Conservation (phyloP, 805 yeast genomes). For the Ogataea glucozyma region DNA sequence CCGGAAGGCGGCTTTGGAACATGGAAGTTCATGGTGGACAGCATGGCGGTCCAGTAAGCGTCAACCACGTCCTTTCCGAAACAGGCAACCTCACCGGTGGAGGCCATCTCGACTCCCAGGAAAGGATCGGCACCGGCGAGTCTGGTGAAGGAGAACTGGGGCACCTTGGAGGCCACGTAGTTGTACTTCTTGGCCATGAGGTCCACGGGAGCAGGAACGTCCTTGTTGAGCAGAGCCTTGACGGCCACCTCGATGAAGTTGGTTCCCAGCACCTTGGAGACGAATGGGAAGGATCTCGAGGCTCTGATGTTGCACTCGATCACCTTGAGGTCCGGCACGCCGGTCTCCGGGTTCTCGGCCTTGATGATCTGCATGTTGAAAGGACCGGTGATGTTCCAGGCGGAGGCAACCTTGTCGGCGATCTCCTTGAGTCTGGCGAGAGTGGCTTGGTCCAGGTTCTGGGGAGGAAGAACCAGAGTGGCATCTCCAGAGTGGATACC, state of each 20-base stretch:
- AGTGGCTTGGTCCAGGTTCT: constrained; percentile 61
- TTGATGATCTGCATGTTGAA: constrained; percentile 97
- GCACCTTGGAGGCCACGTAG: constrained; percentile 95
- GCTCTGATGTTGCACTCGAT: constrained; percentile 99
- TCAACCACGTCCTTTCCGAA: constrained; percentile 84
- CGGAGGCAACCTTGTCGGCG: constrained; percentile 90
- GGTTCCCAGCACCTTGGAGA: constrained; percentile 91
- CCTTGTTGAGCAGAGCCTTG: constrained; percentile 73
- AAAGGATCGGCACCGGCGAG: constrained; percentile 99
- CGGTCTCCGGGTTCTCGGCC: constrained; percentile 61
- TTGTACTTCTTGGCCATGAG: constrained; percentile 74
- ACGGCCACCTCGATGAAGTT: constrained; percentile 96
- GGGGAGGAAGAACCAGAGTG: constrained; percentile 92
- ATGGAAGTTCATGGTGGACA: constrained; percentile 95
- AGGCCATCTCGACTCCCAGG: constrained; percentile 98
- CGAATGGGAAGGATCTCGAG: constrained; percentile 98
- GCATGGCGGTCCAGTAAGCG: constrained; percentile 97
- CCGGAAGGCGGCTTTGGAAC: constrained; percentile 91
- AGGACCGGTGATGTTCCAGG: constrained; percentile 97
- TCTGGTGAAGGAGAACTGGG: constrained; percentile 97
- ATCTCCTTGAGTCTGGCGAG: constrained; percentile 78
- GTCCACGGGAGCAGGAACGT: constrained; percentile 77
- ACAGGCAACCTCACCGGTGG: constrained; percentile 98
- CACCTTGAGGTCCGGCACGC: constrained; percentile 75
- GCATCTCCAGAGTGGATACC: constrained; percentile 99